A percentile compares a stretch with the other conserved stretches of the same genome.
These are phyloP conservation scores for Tylopilus vinaceipallidus DNA, from an alignment of 768 basidiomycete genomes.

Conservation along the genomic window DNA sequence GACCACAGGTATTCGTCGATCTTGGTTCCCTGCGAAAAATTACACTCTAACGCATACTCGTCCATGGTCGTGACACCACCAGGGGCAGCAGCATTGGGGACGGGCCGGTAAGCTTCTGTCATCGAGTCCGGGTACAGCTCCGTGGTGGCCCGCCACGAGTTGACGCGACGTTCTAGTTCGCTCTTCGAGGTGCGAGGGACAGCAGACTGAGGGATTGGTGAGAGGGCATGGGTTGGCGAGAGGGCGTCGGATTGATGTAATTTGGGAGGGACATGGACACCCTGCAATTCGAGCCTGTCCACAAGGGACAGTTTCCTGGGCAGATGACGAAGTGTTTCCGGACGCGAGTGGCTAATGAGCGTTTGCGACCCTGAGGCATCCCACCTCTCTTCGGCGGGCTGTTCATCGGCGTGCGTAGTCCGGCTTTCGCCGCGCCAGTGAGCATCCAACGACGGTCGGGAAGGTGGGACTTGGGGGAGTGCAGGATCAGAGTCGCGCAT, in stretches of 20 bases:
- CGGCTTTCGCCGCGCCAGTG: constrained; percentile 53
- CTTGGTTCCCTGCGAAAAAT: constrained; percentile 24
- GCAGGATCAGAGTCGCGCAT: constrained; percentile 42
- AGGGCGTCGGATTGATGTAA: constrained; percentile 8
- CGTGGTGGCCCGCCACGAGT: constrained; percentile 64
- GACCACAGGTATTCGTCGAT: constrained; percentile 68
- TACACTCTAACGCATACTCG: constrained; percentile 19
- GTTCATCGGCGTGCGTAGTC: constrained; percentile 42
- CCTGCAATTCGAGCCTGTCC: constrained; percentile 54
- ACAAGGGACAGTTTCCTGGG: constrained; percentile 70
- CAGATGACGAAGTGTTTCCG: constrained; percentile 44
- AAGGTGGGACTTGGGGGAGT: constrained; percentile 36
- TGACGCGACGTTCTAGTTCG: constrained; percentile 55
- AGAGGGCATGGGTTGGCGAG: constrained; percentile 38
- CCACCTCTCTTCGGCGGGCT: constrained; percentile 35
- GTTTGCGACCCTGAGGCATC: constrained; percentile 27
- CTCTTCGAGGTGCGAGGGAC: constrained; percentile 52
- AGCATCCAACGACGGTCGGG: constrained; percentile 39
- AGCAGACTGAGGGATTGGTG: constrained; percentile 63
- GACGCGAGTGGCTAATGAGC: constrained; percentile 13
- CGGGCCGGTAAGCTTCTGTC: constrained; percentile 31
- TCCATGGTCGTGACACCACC: constrained; percentile 21
- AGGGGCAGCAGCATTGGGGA: constrained; percentile 9
- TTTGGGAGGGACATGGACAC: constrained; percentile 37
- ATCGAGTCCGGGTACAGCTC: constrained; percentile 48